These are phyloP conservation scores for Torrubiellomyces zombiae DNA, from an alignment of 2,329 filamentous ascomycete species.

Conservation along the genomic window DNA sequence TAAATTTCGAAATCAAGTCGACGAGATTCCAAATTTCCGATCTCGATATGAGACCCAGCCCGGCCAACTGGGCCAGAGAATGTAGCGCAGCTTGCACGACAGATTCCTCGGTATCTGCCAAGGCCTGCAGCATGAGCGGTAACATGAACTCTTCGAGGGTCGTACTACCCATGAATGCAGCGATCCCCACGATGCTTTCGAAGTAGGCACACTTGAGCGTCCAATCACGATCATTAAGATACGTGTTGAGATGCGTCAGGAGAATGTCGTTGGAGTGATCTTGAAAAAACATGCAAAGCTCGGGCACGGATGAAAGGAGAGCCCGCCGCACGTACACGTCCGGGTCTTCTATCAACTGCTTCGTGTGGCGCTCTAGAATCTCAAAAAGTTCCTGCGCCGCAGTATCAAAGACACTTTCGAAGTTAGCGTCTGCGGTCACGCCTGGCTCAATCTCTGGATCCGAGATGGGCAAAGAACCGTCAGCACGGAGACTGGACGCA, in stretches of 20 bases:
- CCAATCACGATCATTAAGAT: constrained; percentile 93
- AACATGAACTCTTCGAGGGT: constrained; percentile 90
- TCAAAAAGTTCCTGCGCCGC: constrained; percentile 70
- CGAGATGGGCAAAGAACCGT: constrained; percentile 60
- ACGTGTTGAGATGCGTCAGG: constrained; percentile 88
- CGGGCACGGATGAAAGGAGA: constrained; percentile 80
- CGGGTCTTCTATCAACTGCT: constrained; percentile 71
- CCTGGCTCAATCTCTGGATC: constrained; percentile 69
- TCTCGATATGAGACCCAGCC: constrained; percentile 72
- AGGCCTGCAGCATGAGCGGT: constrained; percentile 85
- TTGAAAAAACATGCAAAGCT: constrained; percentile 88
- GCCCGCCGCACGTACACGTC: constrained; percentile 78
- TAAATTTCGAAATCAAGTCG: constrained; percentile 67
- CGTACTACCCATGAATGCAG: constrained; percentile 73
- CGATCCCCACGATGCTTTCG: constrained; percentile 84
- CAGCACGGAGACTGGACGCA: constrained; percentile 72
- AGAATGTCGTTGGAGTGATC: constrained; percentile 92
- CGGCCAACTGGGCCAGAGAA: constrained; percentile 75
- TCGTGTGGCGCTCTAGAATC: constrained; percentile 76
- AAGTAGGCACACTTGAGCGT: constrained; percentile 94
- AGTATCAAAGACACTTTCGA: constrained; percentile 74
- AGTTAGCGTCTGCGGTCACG: constrained; percentile 47
- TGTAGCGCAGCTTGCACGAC: constrained; percentile 84
- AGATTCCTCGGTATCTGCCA: constrained; percentile 85
- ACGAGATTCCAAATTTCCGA: constrained; percentile 77